Percentiles rank a stretch among this genome's conserved stretches.
phyloP scores from a whole-genome alignment of 2,329 filamentous ascomycete species.

The Ambrosiella xylebori region DNA sequence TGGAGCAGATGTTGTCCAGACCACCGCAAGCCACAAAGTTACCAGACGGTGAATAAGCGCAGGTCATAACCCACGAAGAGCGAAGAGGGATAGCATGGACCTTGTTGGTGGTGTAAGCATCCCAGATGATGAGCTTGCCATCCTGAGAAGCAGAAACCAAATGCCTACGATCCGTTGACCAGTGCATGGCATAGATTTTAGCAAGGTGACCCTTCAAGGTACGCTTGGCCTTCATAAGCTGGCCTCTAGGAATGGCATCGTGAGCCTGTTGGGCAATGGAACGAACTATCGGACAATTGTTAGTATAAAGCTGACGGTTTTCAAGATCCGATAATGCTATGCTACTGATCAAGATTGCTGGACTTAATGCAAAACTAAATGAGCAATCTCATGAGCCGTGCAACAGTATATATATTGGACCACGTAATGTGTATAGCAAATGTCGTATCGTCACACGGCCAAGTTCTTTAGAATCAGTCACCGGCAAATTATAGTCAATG shows the following conservation, averaged over 20 bases:
- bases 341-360: too few species aligned
- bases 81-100: conserved; percentile 94
- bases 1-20: conserved; percentile 98
- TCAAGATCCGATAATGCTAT: too few species aligned
- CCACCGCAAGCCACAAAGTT: conserved; percentile 98
- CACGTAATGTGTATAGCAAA: too few species aligned
- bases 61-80: conserved; percentile 99
- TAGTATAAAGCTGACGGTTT: not conserved
- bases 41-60: conserved; percentile 92
- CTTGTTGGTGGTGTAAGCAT: conserved; percentile 98
- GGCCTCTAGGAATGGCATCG: conserved; percentile 77
- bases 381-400: too few species aligned
- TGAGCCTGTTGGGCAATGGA: conserved; percentile 84
- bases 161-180: conserved; percentile 95
- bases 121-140: conserved; percentile 99
- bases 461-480: too few species aligned
- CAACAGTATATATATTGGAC: too few species aligned
- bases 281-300: conserved; percentile 49
- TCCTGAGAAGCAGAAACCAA: conserved; percentile 96
- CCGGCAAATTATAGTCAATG: too few species aligned
- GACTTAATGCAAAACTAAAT: too few species aligned
- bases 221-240: conserved; percentile 90
- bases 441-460: too few species aligned
- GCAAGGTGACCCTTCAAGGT: conserved; percentile 95
- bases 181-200: conserved; percentile 99